These are phyloP conservation scores for Yarrowia yakushimensis DNA, from an alignment of 805 yeast species.

Conservation along the genomic window DNA sequence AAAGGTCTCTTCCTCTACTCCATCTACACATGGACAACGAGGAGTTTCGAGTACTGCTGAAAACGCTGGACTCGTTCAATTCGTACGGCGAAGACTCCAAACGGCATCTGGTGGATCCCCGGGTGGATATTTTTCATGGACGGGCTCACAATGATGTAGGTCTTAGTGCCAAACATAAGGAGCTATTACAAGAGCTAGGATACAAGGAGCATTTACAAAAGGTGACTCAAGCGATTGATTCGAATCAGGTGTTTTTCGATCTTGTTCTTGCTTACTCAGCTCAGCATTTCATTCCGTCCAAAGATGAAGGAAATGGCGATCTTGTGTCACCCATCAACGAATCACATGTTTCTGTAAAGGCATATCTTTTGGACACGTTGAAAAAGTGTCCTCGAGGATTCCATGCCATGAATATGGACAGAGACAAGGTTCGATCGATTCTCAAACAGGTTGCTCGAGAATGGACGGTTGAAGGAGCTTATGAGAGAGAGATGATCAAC, in stretches of 20 bases:
- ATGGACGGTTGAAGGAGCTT: conserved; percentile 58
- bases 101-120: conserved; percentile 7
- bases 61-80: conserved; percentile 18
- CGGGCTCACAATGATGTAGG: not conserved
- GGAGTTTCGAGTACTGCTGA: conserved; percentile 9
- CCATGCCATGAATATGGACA: conserved; percentile 43
- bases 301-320: not conserved
- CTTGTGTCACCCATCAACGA: not conserved
- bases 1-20: no score
- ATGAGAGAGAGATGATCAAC: conserved; percentile 56
- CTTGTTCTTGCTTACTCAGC: conserved; percentile 9
- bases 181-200: not conserved
- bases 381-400: not conserved
- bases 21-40: conserved; percentile 10
- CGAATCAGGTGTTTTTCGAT: conserved; percentile 10
- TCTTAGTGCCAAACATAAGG: not conserved
- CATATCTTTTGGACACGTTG: not conserved
- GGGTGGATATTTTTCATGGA: conserved; percentile 5
- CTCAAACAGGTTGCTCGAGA: conserved; percentile 72
- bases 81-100: conserved; percentile 16
- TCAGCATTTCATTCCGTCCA: not conserved
- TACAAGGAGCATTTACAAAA: not conserved
- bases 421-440: conserved; percentile 55
- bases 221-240: not conserved
- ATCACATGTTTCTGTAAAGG: conserved; percentile 1